phyloP scores from a whole-genome alignment of 2,329 filamentous ascomycete species.

The Trichophaea hybrida region DNA sequence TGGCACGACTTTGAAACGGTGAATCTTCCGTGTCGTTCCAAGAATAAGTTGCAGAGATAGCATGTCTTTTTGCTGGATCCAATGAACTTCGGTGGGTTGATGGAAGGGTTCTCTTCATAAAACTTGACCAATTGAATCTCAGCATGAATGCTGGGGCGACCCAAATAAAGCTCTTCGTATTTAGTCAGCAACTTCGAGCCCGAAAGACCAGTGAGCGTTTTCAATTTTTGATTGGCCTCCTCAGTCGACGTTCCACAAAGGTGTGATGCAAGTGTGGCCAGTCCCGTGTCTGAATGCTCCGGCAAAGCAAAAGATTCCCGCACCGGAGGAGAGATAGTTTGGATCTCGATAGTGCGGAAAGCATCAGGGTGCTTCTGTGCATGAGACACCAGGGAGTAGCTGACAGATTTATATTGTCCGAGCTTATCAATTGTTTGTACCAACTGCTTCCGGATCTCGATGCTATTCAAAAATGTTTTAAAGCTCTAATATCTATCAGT shows the following conservation, averaged over 20 bases:
- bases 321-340: constrained; percentile 18
- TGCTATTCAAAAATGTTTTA: constrained; percentile 9
- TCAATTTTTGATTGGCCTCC: constrained; percentile 23
- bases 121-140: constrained; percentile 39
- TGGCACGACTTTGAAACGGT: constrained; percentile 35
- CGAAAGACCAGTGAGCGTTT: constrained; percentile 9
- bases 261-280: constrained; percentile 13
- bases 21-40: constrained; percentile 34
- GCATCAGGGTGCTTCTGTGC: constrained; percentile 23
- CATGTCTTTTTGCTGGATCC: constrained; percentile 40
- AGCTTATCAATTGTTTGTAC: constrained; percentile 28
- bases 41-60: constrained; percentile 39
- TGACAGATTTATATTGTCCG: constrained; percentile 27
- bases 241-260: constrained; percentile 16
- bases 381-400: constrained; percentile 25
- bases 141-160: constrained; percentile 32
- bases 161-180: constrained; percentile 18
- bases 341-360: constrained; percentile 25
- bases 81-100: constrained; percentile 33
- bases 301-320: constrained; percentile 4
- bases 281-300: constrained; percentile 8
- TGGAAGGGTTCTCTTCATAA: constrained; percentile 30
- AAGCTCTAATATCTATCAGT: constrained; percentile 8
- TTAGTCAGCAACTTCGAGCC: constrained; percentile 6
- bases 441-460: constrained; percentile 14